These are phyloP conservation scores for Phaeophleospora eucalypticola DNA, from an alignment of 2,329 filamentous ascomycete species.

Conservation along the genomic window DNA sequence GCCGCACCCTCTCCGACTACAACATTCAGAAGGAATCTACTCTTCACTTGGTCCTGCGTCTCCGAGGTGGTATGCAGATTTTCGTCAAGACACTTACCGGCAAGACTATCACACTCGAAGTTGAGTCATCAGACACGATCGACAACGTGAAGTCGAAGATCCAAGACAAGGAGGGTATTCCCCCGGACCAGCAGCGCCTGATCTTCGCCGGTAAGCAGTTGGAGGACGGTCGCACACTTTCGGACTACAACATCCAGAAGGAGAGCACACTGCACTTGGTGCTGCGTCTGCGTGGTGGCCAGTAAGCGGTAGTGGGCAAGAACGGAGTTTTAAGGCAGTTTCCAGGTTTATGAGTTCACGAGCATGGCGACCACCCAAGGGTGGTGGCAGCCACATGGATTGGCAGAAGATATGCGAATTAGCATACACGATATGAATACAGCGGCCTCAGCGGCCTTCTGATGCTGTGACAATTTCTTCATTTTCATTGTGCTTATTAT, in stretches of 20 bases:
- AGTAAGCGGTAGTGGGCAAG: slow-evolving; percentile 73
- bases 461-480: not conserved
- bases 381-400: slow-evolving; percentile 5
- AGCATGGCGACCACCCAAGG: slow-evolving; percentile 9
- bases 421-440: slow-evolving; percentile 5
- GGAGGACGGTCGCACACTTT: slow-evolving; percentile 97
- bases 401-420: slow-evolving; percentile 1
- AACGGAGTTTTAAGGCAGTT: slow-evolving; percentile 72
- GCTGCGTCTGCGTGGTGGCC: slow-evolving; percentile 97
- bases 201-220: slow-evolving; percentile 99
- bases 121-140: slow-evolving; percentile 99
- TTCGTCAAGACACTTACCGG: slow-evolving; percentile 85
- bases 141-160: slow-evolving; percentile 99
- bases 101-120: slow-evolving; percentile 99
- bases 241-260: slow-evolving; percentile 99
- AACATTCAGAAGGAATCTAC: slow-evolving; percentile 99
- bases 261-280: slow-evolving; percentile 98
- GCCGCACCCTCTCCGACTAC: slow-evolving; percentile 94
- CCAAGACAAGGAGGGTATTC: slow-evolving; percentile 98
- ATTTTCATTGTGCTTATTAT: not conserved
- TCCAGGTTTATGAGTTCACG: slow-evolving; percentile 12
- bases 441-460: slow-evolving; percentile 4
- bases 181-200: slow-evolving; percentile 97
- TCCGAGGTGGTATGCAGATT: slow-evolving; percentile 71
- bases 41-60: slow-evolving; percentile 95